Base-by-base conservation (phyloP, 2,329 filamentous ascomycete species). In the Venturia nashicola region DNA sequence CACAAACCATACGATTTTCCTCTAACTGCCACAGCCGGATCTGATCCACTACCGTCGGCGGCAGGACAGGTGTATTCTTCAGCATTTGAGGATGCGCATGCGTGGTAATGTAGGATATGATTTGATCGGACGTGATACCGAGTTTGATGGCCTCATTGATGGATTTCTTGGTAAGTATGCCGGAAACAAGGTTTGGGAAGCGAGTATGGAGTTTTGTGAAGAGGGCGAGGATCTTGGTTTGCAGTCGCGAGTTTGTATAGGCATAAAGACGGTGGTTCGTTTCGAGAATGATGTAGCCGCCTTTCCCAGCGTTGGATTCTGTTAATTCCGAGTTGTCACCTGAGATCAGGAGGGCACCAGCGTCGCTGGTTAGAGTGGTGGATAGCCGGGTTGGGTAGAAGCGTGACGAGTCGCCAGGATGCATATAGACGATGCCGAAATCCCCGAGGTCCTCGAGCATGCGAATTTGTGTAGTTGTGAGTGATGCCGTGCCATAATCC, bases 181-280 rank as follows among this genome's bases (percentile, higher is more conserved):
- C 94, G 0, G 91, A 91, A 16, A 97, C 89, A 76, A 99, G 89
- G 77, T 96, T 96, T 0, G 90, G 89, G 77, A 96, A 97, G 67
- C 94, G 91, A 75, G 92, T 91, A 69, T 87, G 88, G 63, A 99
- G 86, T 65, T 88, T 88, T 61, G 88, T 85, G 78, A 99, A 99
- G 67, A 99, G 87, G 46, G 88, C 87, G 57, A 99, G 86, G 66
- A 99, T 91, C 63, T 91, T 91, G 68, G 97, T 99, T 75, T 97
- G 93, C 0, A 99, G 84, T 0, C 92, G 90, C 0, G 91, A 96
- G 42, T 89, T 88, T 7, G 95, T 97, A 78, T 99, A 99, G 40
- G 94, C 94, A 78, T 99, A 99, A 69, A 99, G 79, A 34, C 94
- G 89, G 78, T 97, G 97, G 77, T 99, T 99, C 9, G 94, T 99